Evolutionary conservation across 345 rosid species (phyloP), one percentile per base, ranked within the genome.

Genomic region (Gossypium mustelinum): DNA sequence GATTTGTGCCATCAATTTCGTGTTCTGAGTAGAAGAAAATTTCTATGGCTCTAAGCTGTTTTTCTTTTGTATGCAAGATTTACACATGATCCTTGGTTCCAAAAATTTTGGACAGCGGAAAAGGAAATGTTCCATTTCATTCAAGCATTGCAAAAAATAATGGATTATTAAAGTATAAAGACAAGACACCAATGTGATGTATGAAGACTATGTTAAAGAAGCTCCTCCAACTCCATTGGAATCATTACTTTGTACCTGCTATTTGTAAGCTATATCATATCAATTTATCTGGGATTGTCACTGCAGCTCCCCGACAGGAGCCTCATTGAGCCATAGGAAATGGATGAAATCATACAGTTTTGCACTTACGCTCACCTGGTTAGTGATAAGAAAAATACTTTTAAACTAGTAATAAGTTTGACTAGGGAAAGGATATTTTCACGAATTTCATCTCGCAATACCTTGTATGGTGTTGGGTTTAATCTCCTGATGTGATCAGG

Each of bases 391-490:
- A 47, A 63, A 25, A 41, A 27, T 9, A 9, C 10, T 75, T 71
- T 64, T 22, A 64, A 24, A 6, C 14, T 1, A 13, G 75, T 43
- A 2, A 7, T 45, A 52, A 27, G 9, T 25, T 25, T 63, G n/a
- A 44, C 47, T 11, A 60, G 64, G 44, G 54, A 51, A 45, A 58
- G 24, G 3, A 60, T 73, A 16, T 47, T 44, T 59, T 8, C 20
- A 43, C 39, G 43, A 39, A 34, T 25, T 18, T 25, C 12, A 47
- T 17, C 16, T 48, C 34, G 18, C 72, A 57, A 12, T 84, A 91
- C 99, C 91, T 95, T 95, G 78, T 91, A 93, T 3, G 98, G 99
- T 56, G 99, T 93, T 5, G 98, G 99, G 80, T 93, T 95, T 67
- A 95, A 79, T 86, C 90, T 84, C 73, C 99, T 89, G 92, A 95